These are phyloP conservation scores for Irpex lacteus DNA, from an alignment of 1,284 basidiomycete species.

Conservation along the genomic window DNA sequence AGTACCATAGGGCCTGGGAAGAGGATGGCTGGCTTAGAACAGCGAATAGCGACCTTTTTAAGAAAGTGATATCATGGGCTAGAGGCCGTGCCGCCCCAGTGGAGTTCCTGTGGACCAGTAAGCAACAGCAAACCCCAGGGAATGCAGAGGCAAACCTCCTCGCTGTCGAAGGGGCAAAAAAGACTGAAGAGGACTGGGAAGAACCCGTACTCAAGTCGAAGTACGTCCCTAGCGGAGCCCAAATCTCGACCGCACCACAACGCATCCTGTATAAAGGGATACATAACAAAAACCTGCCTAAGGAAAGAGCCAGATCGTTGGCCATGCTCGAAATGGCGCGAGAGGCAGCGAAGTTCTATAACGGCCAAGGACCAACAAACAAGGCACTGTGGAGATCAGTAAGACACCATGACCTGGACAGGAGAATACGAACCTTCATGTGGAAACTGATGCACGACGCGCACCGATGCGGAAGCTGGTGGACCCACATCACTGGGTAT, in stretches of 20 bases:
- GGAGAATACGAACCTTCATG: slow-evolving; percentile 24
- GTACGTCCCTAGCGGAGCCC: slow-evolving; percentile 15
- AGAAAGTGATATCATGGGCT: slow-evolving; percentile 11
- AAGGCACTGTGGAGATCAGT: slow-evolving; percentile 1
- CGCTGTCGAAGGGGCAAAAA: slow-evolving; percentile 5
- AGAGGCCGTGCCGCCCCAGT: slow-evolving; percentile 16
- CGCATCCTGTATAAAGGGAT: slow-evolving; percentile 19
- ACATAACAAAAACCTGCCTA: slow-evolving; percentile 8
- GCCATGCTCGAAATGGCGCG: not conserved
- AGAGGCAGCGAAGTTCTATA: not conserved
- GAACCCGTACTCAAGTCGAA: slow-evolving; percentile 10
- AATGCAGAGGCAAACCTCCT: slow-evolving; percentile 22
- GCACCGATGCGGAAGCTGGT: slow-evolving; percentile 25
- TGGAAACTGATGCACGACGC: slow-evolving; percentile 30
- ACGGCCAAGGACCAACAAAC: not conserved
- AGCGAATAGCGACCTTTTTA: not conserved
- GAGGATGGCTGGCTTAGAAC: slow-evolving; percentile 11
- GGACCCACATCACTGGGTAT: slow-evolving; percentile 21
- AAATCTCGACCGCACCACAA: slow-evolving; percentile 24
- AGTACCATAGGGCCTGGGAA: slow-evolving; percentile 4
- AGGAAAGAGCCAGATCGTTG: not conserved
- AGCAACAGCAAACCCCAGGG: slow-evolving; percentile 16
- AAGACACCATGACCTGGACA: slow-evolving; percentile 21
- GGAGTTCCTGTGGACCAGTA: not conserved
- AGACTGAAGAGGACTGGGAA: not conserved